Evolutionary conservation across 148 eudicot genomes (phyloP), one percentile per base, ranked within the genome.

Genomic region (Cornus florida): DNA sequence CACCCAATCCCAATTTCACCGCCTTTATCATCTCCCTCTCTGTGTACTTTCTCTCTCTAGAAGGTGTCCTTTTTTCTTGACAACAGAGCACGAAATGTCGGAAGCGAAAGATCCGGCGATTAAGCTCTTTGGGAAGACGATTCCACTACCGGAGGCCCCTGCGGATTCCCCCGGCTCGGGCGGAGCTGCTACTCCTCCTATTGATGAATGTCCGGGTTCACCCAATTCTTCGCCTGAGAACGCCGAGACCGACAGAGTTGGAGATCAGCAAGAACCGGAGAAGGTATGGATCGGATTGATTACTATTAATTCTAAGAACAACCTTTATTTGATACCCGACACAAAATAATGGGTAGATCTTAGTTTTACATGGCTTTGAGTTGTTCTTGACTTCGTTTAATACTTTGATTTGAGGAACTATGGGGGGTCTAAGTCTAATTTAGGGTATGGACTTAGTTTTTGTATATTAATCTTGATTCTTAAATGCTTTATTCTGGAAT

Each of bases 51-150:
- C 70, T 76, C 75, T 48, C 38, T 43, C 60, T 22, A 23, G 38
- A 31, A 24, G 12, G 5, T 28, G 2, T 6, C 46, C 46, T 11
- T 39, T 75, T 16, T 81, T 50, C 46, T 59, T 13, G 24, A 13
- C 53, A 20, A 75, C 50, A 28, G 28, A 24, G 7, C 24, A 62
- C 38, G 3, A 53, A 56, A 88, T 86, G 90, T 78, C 82, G 85
- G 88, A 86, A 66, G 35, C 65, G 3, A 86, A 83, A 75, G 91
- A 89, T 77, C 87, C 91, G 8, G 88, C 88, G 48, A 85, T 89
- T 10, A 89, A 89, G 85, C 86, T 89, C 17, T 89, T 89, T 67
- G 91, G 91, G 13, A 89, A 86, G 74, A 89, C 89, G 70, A 89
- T 89, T 74, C 85, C 84, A 19, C 67, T 86, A 64, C 78, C 81